phyloP scores from a whole-genome alignment of 1,139 yeast genomes.

The Zygoascus sp. region DNA sequence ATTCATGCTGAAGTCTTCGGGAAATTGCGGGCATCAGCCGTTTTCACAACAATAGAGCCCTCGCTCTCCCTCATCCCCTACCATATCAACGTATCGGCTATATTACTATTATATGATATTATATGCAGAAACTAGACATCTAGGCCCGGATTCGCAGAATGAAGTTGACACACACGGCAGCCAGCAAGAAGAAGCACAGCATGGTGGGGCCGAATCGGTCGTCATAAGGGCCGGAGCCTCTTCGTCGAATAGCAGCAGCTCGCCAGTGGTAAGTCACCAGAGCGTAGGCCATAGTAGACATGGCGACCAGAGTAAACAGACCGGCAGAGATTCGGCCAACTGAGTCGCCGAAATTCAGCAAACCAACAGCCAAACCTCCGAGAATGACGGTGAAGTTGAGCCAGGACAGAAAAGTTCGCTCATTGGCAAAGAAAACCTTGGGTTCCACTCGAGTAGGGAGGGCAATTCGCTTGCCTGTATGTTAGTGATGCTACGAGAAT shows the following conservation, averaged over 20 bases:
- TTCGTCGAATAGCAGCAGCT: constrained; percentile 94
- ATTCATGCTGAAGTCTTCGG: no score
- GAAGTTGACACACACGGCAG: constrained; percentile 91
- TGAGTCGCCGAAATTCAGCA: constrained; percentile 91
- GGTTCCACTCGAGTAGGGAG: constrained; percentile 98
- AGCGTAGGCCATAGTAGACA: constrained; percentile 97
- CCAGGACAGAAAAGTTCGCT: constrained; percentile 93
- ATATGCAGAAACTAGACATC: neutral
- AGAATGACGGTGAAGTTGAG: constrained; percentile 93
- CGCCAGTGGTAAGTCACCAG: constrained; percentile 97
- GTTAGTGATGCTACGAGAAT: no score
- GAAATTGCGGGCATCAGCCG: no score
- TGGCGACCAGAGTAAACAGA: constrained; percentile 82
- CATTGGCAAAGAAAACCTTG: constrained; percentile 96
- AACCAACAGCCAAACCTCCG: constrained; percentile 94
- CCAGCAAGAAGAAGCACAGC: constrained; percentile 85
- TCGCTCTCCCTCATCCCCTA: no score
- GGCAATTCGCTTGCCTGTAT: constrained; percentile 79
- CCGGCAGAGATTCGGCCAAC: constrained; percentile 93
- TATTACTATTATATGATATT: neutral
- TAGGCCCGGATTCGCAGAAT: constrained; percentile 59
- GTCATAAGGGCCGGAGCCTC: constrained; percentile 98
- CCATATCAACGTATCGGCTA: no score
- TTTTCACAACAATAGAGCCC: no score
- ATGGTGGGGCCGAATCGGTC: constrained; percentile 99